Evolutionary conservation across 2,329 filamentous ascomycete genomes (phyloP).

Genomic region (Arthrobotrys iridis): DNA sequence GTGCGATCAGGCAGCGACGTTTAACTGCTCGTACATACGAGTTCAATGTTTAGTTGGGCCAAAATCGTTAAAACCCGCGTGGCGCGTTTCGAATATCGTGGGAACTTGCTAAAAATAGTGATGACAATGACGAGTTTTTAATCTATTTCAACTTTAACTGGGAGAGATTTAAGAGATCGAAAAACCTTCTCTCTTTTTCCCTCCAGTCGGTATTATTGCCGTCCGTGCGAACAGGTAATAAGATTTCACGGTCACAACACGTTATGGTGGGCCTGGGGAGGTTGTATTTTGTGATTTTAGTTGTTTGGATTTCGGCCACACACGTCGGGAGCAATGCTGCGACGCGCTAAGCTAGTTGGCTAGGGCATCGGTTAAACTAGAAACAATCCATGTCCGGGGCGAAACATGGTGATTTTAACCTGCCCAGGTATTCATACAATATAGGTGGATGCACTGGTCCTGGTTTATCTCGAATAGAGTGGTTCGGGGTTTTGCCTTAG

Average conservation of each 20-base stretch:
- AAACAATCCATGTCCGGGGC: conserved; percentile 41
- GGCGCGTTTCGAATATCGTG: conserved; percentile 53
- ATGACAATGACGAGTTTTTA: conserved; percentile 53
- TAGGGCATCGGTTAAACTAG: conserved; percentile 52
- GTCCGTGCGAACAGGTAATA: conserved; percentile 42
- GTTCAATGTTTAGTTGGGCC: background rate
- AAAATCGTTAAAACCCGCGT: conserved; percentile 49
- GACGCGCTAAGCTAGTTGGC: conserved; percentile 35
- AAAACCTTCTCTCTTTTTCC: conserved; percentile 11
- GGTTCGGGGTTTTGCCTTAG: conserved; percentile 28
- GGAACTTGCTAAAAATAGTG: conserved; percentile 48
- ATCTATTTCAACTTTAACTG: conserved; percentile 52
- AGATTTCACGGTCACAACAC: conserved; percentile 37
- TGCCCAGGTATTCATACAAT: conserved; percentile 28
- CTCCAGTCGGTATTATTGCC: conserved; percentile 20
- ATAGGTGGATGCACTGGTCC: conserved; percentile 42
- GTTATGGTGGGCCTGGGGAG: conserved; percentile 39
- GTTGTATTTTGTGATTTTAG: conserved; percentile 38
- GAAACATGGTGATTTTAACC: conserved; percentile 54
- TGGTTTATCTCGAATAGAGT: conserved; percentile 52
- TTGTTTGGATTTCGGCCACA: conserved; percentile 27
- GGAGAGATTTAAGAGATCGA: conserved; percentile 28
- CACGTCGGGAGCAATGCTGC: conserved; percentile 13
- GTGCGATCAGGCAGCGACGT: conserved; percentile 53
- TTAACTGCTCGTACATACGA: conserved; percentile 18